Evolutionary conservation across 2,329 filamentous ascomycete genomes (phyloP).

Genomic region (Ophiostoma sp.): DNA sequence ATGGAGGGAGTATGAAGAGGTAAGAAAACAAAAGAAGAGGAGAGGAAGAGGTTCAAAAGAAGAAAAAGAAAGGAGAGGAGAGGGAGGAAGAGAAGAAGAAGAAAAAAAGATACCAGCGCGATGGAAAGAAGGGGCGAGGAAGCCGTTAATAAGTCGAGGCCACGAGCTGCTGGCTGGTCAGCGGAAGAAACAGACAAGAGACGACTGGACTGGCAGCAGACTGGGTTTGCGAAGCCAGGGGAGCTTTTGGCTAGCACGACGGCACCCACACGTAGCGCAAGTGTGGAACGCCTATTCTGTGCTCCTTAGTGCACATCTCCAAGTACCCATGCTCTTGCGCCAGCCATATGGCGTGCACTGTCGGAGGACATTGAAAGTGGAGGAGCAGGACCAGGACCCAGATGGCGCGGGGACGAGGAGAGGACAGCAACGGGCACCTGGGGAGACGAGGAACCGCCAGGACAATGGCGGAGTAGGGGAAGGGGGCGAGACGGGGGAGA

Average conservation of each 20-base stretch:
- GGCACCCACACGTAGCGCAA: conserved; percentile 21
- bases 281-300: not conserved
- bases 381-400: no score
- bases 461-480: conserved; percentile 28
- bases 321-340: conserved; percentile 18
- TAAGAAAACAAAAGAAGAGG: not conserved
- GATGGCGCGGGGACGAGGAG: conserved; percentile 21
- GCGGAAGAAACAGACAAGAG: conserved; percentile 21
- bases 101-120: conserved; percentile 21
- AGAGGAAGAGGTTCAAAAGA: conserved; percentile 15
- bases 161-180: conserved; percentile 23
- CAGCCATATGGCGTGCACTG: conserved; percentile 2
- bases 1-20: not conserved
- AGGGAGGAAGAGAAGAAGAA: conserved; percentile 6
- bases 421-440: conserved; percentile 7
- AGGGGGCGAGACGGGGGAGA: conserved; percentile 24
- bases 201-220: conserved; percentile 13
- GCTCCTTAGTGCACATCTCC: conserved; percentile 18
- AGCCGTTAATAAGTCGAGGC: conserved; percentile 25
- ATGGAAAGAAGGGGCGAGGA: conserved; percentile 22
- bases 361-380: conserved; percentile 21
- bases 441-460: not conserved
- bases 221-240: conserved; percentile 16
- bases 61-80: not conserved
- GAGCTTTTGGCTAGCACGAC: conserved; percentile 25